These are phyloP conservation scores for Pseudogymnoascus sp. DNA, from an alignment of 2,329 filamentous ascomycete species.

Conservation along the genomic window DNA sequence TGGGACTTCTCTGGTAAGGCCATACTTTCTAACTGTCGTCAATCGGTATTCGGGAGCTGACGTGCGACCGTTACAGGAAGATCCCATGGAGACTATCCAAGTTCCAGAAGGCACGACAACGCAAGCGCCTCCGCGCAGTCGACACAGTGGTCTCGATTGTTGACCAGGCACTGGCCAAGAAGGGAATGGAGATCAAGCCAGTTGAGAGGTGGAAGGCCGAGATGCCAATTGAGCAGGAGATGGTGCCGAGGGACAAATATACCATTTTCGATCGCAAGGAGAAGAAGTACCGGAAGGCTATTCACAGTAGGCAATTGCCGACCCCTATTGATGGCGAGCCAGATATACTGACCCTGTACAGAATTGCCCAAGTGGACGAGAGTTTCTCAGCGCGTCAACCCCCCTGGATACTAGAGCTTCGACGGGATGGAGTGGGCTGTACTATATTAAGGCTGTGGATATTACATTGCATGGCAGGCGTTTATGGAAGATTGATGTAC, in stretches of 20 bases:
- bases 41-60: constrained; percentile 13
- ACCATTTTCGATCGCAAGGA: constrained; percentile 95
- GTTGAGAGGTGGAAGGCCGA: constrained; percentile 87
- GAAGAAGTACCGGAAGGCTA: constrained; percentile 91
- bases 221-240: constrained; percentile 94
- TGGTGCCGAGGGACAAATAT: constrained; percentile 95
- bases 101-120: constrained; percentile 83
- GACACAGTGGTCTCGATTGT: constrained; percentile 81
- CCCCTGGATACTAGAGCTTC: constrained; percentile 70
- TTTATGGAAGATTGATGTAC: constrained; percentile 14
- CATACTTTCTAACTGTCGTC: constrained; percentile 8
- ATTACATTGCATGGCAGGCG: constrained; percentile 22
- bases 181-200: constrained; percentile 63
- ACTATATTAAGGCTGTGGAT: constrained; percentile 20
- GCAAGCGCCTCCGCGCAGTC: constrained; percentile 72
- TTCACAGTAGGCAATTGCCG: constrained; percentile 70
- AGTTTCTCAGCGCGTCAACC: constrained; percentile 87
- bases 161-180: constrained; percentile 65
- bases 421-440: constrained; percentile 9
- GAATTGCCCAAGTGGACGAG: constrained; percentile 90
- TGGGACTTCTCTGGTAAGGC: constrained; percentile 72
- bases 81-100: constrained; percentile 90
- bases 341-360: constrained; percentile 29
- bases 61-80: constrained; percentile 52
- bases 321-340: constrained; percentile 4